phyloP scores from a whole-genome alignment of 148 eudicot species.

The Vaccinium darrowii region DNA sequence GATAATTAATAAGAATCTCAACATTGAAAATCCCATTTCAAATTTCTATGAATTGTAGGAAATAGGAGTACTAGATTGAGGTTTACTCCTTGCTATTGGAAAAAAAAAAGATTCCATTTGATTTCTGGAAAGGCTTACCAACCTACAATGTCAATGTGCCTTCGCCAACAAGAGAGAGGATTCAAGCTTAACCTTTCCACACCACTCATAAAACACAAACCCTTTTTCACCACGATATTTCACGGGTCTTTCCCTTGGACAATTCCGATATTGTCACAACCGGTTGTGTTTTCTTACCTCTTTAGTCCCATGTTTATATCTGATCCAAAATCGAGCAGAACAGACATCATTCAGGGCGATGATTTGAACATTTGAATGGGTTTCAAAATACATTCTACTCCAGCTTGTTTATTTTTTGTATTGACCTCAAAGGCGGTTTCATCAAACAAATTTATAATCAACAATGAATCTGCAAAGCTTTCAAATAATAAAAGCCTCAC shows the following conservation, averaged over 20 bases:
- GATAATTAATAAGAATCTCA: too few species aligned
- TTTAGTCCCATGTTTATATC: background rate
- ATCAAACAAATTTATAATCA: background rate
- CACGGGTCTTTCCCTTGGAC: too few species aligned
- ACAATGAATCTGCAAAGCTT: background rate
- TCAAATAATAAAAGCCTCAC: background rate
- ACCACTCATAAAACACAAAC: background rate
- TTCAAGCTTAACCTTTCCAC: background rate
- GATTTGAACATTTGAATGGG: background rate
- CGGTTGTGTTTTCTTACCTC: background rate
- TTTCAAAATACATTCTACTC: background rate
- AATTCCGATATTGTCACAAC: background rate
- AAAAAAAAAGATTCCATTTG: background rate
- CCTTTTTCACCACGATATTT: background rate
- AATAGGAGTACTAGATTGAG: too few species aligned
- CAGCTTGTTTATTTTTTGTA: background rate
- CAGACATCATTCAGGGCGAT: background rate
- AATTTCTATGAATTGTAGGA: too few species aligned
- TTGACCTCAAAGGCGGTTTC: background rate
- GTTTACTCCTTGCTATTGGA: too few species aligned
- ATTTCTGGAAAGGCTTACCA: background rate
- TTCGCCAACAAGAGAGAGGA: background rate
- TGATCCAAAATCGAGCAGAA: background rate
- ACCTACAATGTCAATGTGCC: background rate
- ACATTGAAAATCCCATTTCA: too few species aligned